These are phyloP conservation scores for Dactylorhiza incarnata DNA, from an alignment of 106 monocot genomes.

Conservation along the genomic window DNA sequence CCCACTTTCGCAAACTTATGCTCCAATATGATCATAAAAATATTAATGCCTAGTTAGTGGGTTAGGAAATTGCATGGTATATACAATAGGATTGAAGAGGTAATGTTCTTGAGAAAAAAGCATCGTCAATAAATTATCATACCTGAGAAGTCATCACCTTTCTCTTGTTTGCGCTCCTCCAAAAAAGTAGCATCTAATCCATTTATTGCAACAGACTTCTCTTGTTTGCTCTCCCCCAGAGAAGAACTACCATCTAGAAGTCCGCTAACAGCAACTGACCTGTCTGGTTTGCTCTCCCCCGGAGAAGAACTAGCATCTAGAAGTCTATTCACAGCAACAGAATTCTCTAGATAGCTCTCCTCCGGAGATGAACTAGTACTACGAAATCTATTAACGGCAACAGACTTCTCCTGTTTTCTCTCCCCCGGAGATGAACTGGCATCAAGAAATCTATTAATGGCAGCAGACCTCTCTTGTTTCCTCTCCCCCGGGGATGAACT, in stretches of 20 bases:
- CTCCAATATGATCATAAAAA: background rate
- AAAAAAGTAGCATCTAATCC: conserved; percentile 10
- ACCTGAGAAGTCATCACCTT: conserved; percentile 74
- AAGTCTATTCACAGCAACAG: conserved; percentile 12
- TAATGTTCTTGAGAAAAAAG: background rate
- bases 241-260: conserved; percentile 11
- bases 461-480: too few species aligned
- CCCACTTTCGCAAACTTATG: background rate
- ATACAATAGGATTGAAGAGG: background rate
- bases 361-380: conserved; percentile 20
- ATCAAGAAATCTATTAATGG: too few species aligned
- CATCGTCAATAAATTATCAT: background rate
- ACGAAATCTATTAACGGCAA: conserved; percentile 6
- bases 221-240: conserved; percentile 38
- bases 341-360: conserved; percentile 38
- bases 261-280: conserved; percentile 8
- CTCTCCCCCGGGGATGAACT: conserved; percentile 5
- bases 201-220: conserved; percentile 18
- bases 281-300: conserved; percentile 46
- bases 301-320: conserved; percentile 35
- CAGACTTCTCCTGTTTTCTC: conserved; percentile 9
- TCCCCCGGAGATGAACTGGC: background rate
- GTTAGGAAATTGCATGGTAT: background rate
- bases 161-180: conserved; percentile 44
- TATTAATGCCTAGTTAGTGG: background rate